Evolutionary conservation across 179 eudicot species (phyloP).

Genomic region (Silene coronaria): DNA sequence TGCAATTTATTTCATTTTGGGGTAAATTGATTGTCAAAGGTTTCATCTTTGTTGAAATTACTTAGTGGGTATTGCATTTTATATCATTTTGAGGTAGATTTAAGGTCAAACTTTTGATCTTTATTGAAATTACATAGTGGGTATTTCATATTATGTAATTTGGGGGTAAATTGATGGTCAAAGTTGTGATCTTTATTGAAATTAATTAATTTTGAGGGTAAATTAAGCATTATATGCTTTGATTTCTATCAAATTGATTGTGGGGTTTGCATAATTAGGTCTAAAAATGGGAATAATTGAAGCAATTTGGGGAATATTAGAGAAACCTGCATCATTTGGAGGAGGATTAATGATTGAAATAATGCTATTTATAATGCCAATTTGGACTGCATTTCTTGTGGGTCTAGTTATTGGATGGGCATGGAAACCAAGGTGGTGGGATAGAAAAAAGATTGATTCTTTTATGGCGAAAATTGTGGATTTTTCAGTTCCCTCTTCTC

Average conservation of each 20-base stretch:
- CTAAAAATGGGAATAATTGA: slow-evolving; percentile 40
- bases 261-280: slow-evolving; percentile 15
- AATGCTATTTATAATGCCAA: slow-evolving; percentile 45
- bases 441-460: slow-evolving; percentile 34
- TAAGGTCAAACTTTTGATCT: slow-evolving; percentile 19
- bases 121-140: slow-evolving; percentile 9
- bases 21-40: slow-evolving; percentile 13
- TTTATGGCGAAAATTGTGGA: slow-evolving; percentile 30
- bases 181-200: slow-evolving; percentile 22
- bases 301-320: slow-evolving; percentile 35
- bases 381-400: slow-evolving; percentile 64
- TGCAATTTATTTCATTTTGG: slow-evolving; percentile 10
- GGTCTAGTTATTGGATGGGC: slow-evolving; percentile 74
- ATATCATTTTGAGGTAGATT: slow-evolving; percentile 10
- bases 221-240: not conserved
- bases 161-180: slow-evolving; percentile 13
- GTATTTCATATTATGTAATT: too few species aligned
- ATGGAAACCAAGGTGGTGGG: slow-evolving; percentile 89
- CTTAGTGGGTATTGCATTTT: slow-evolving; percentile 15
- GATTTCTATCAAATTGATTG: slow-evolving; percentile 12
- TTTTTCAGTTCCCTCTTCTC: slow-evolving; percentile 35
- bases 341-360: slow-evolving; percentile 39
- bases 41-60: slow-evolving; percentile 18
- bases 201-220: slow-evolving; percentile 15
- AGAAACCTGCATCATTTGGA: slow-evolving; percentile 31